These are phyloP conservation scores for Alternaria metachromatica DNA, from an alignment of 2,329 filamentous ascomycete genomes.

Conservation along the genomic window DNA sequence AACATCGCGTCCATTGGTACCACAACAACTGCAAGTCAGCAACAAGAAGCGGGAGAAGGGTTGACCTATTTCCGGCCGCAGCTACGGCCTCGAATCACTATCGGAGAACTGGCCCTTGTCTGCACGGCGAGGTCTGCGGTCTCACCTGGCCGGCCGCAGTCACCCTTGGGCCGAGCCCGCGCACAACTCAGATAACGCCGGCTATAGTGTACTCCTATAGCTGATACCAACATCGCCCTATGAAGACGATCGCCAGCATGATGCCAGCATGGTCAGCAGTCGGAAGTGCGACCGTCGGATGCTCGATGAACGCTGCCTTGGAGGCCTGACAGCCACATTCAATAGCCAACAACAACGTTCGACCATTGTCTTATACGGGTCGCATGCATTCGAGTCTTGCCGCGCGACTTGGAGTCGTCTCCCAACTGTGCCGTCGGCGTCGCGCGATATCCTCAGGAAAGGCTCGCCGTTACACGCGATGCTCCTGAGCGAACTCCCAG, in stretches of 20 bases:
- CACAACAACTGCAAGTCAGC: not conserved
- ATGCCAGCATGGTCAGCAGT: not conserved
- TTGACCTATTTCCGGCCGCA: not conserved
- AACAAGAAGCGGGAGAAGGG: not conserved
- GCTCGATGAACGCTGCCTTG: not conserved
- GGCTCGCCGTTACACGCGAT: conserved; percentile 10
- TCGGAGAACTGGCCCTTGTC: conserved; percentile 1
- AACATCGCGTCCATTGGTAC: not conserved
- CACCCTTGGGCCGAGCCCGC: conserved; percentile 4
- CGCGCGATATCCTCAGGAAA: not conserved
- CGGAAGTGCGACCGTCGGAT: not conserved
- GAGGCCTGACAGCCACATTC: not conserved
- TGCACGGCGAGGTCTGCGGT: not conserved
- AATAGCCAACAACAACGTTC: not conserved
- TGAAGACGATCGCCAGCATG: not conserved
- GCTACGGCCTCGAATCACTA: not conserved
- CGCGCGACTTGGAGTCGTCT: not conserved
- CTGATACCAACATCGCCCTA: not conserved
- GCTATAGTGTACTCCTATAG: not conserved
- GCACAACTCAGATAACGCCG: conserved; percentile 8
- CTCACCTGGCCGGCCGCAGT: conserved; percentile 18
- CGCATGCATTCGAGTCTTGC: not conserved
- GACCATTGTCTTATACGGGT: not conserved
- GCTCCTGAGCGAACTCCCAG: conserved; percentile 7
- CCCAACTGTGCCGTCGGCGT: not conserved